A percentile compares a stretch with the other conserved stretches of the same genome.
Evolutionary conservation across 129 eudicot species (phyloP).

Genomic region (carrot (Daucus carota)): DH1_v3.0 NC_030384.2:24771001-24771500

Average conservation of each 20-base stretch:
- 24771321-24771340: too few species aligned
- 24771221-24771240: too few species aligned
- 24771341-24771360: too few species aligned
- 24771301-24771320: too few species aligned
- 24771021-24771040: not conserved
- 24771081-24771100: not conserved
- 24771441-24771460: not conserved
- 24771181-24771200: not conserved
- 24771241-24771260: too few species aligned
- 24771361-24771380: too few species aligned
- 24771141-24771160: not conserved
- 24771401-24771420: not conserved
- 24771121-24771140: not conserved
- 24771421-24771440: not conserved
- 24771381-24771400: too few species aligned
- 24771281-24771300: too few species aligned
- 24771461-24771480: constrained; percentile 3
- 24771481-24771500: not conserved
- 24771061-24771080: constrained; percentile 1
- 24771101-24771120: not conserved
- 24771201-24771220: not conserved
- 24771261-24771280: too few species aligned
- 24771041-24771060: not conserved
- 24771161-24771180: not conserved
- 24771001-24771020: too few species aligned